A percentile compares a stretch with the other conserved stretches of the same genome.
These are phyloP conservation scores for Penicillium canescens DNA, from an alignment of 495 filamentous ascomycete species.

Conservation along the genomic window DNA sequence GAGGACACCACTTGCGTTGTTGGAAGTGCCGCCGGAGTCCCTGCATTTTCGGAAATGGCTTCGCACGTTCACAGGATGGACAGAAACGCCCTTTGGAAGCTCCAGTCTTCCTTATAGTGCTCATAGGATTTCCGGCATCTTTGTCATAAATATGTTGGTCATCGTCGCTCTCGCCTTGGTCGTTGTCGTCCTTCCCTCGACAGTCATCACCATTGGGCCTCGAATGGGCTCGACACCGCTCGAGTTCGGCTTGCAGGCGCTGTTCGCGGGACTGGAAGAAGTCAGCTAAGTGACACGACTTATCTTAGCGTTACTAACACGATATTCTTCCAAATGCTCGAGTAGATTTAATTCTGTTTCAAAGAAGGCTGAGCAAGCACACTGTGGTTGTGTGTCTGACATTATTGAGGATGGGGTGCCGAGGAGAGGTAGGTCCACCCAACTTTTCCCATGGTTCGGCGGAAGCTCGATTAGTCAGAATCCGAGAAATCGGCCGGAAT, in stretches of 20 bases:
- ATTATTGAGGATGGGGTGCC: conserved; percentile 14
- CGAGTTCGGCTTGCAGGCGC: conserved; percentile 16
- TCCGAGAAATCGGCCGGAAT: conserved; percentile 4
- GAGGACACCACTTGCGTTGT: conserved; percentile 16
- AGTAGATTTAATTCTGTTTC: conserved; percentile 12
- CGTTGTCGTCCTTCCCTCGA: conserved; percentile 15
- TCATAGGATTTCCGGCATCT: conserved; percentile 6
- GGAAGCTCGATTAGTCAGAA: conserved; percentile 11
- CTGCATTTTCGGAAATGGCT: conserved; percentile 19
- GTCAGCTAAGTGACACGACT: conserved; percentile 15
- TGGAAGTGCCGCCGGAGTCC: conserved; percentile 19
- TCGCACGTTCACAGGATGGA: conserved; percentile 17
- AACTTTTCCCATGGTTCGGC: conserved; percentile 5
- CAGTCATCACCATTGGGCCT: conserved; percentile 14
- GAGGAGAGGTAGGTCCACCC: conserved; percentile 8
- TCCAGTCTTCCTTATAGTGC: conserved; percentile 7
- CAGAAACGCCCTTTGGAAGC: conserved; percentile 13
- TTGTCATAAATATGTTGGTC: background rate
- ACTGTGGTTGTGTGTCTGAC: conserved; percentile 18
- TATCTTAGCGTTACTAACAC: conserved; percentile 14
- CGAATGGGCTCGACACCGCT: conserved; percentile 16
- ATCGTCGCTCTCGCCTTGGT: conserved; percentile 15
- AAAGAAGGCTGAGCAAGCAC: conserved; percentile 22
- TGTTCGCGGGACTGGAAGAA: conserved; percentile 18
- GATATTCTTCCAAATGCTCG: conserved; percentile 20